Evolutionary conservation across 2,329 filamentous ascomycete species (phyloP).

Genomic region (Aureobasidium sp.): DNA sequence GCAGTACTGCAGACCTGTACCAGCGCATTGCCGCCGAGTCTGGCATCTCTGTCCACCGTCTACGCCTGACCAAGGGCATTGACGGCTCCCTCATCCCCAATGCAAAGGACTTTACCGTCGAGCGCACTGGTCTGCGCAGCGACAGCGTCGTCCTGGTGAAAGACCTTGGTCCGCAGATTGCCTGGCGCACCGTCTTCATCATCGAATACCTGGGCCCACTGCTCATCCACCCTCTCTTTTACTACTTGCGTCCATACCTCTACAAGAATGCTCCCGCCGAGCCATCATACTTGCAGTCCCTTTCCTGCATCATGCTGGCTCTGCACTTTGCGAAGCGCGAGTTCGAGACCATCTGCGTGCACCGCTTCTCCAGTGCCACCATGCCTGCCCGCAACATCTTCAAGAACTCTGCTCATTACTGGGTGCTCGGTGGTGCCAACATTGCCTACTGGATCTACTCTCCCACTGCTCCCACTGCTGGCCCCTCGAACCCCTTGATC

Average conservation of each 20-base stretch:
- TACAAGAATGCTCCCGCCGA: conserved; percentile 47
- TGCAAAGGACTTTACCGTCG: conserved; percentile 44
- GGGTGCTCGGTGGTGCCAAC: conserved; percentile 71
- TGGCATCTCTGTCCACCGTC: conserved; percentile 49
- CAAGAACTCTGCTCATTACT: conserved; percentile 95
- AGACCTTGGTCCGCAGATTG: conserved; percentile 88
- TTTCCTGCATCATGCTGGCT: conserved; percentile 66
- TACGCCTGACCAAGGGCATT: conserved; percentile 58
- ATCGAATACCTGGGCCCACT: conserved; percentile 93
- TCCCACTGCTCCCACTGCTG: conserved; percentile 58
- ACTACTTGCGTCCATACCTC: conserved; percentile 62
- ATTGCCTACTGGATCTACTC: conserved; percentile 81
- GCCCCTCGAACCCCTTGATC: conserved; percentile 42
- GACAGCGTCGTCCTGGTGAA: conserved; percentile 71
- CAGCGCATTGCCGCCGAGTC: conserved; percentile 47
- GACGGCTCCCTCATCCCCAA: conserved; percentile 55
- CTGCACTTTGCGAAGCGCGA: conserved; percentile 93
- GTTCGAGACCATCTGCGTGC: conserved; percentile 85
- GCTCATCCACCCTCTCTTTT: conserved; percentile 72
- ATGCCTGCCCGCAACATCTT: conserved; percentile 90
- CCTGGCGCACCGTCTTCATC: conserved; percentile 89
- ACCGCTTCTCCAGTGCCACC: conserved; percentile 89
- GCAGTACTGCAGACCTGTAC: conserved; percentile 51
- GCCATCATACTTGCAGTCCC: conserved; percentile 60
- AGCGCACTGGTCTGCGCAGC: conserved; percentile 50